These are phyloP conservation scores for Monosporascus sp. DNA, from an alignment of 2,329 filamentous ascomycete species.

Conservation along the genomic window DNA sequence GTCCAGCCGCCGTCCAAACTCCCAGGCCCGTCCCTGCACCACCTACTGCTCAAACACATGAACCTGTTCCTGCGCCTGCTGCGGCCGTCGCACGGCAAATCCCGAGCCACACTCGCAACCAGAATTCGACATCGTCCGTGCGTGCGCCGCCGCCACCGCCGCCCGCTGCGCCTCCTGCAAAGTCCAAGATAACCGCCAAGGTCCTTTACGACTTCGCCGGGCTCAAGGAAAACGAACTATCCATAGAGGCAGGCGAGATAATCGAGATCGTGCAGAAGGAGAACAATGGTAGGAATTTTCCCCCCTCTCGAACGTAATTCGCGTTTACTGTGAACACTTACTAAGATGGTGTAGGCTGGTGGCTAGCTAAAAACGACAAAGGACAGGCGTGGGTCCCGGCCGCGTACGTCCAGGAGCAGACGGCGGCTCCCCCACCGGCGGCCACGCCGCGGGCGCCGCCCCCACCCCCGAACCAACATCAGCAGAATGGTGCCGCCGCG, in stretches of 20 bases:
- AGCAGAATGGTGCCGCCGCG: slow-evolving; percentile 36
- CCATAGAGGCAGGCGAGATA: slow-evolving; percentile 71
- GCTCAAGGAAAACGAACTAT: slow-evolving; percentile 78
- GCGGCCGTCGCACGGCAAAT: slow-evolving; percentile 30
- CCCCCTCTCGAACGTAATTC: background rate
- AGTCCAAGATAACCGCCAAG: slow-evolving; percentile 73
- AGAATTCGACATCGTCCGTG: slow-evolving; percentile 43
- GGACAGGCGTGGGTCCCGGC: slow-evolving; percentile 92
- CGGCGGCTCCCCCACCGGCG: slow-evolving; percentile 53
- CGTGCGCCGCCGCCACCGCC: slow-evolving; percentile 58
- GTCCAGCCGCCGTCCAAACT: slow-evolving; percentile 20
- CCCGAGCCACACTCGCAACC: slow-evolving; percentile 49
- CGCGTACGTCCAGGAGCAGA: slow-evolving; percentile 86
- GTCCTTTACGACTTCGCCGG: slow-evolving; percentile 90
- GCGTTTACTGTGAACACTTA: background rate
- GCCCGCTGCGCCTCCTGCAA: slow-evolving; percentile 58
- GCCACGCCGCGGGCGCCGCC: slow-evolving; percentile 61
- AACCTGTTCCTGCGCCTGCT: slow-evolving; percentile 18
- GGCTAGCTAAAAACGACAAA: slow-evolving; percentile 70
- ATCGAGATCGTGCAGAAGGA: slow-evolving; percentile 92
- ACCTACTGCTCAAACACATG: slow-evolving; percentile 16
- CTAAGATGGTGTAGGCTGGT: slow-evolving; percentile 69
- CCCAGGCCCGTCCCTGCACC: slow-evolving; percentile 33
- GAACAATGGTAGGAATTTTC: slow-evolving; percentile 68
- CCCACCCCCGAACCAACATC: slow-evolving; percentile 45